Base-by-base conservation (phyloP, 2,329 filamentous ascomycete species). In the Aspergillus persii region DNA sequence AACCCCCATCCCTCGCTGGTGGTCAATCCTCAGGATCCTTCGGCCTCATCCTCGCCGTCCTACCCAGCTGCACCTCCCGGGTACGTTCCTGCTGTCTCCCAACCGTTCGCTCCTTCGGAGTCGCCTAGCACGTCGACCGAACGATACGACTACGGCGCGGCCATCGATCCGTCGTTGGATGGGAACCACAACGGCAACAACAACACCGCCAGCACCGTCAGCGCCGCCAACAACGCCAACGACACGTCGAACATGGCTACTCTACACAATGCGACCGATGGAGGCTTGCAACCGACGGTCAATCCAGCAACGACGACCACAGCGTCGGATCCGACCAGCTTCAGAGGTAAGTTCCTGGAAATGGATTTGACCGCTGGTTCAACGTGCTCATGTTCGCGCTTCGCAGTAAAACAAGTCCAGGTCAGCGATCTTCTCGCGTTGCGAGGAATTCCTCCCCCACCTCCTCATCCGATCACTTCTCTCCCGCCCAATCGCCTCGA, bases 391-490 rank as follows among this genome's bases (percentile, higher is more conserved):
- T 77, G 50, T 54, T 26, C 23, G 5, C 4, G 64, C 67, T 62
- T 62, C 74, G 63, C 74, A 86, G 84, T 82, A 73, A 85, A 84
- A 77, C 87, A 83, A 71, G 88, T 92, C 76, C 86, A 84, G 70
- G 86, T 95, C 69, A 85, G 88, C 73, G 89, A 93, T 68, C 86
- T 95, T 47, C 86, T 93, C 65, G 74, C 78, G 18, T 81, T 89
- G 61, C 85, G 86, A 66, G 82, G 85, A 55, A 74, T 86, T 53
- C 83, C 86, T 48, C 83, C 85, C 3, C 79, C 83, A 26, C 80
- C 84, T 64, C 81, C 84, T 30, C 81, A 84, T 59, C 81, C 68
- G 74, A 79, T 71, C 74, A 83, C 68, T 49, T 77, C 74, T 55
- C 71, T 81, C 44, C 71, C 79, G 5, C 72, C 75, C 30, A 71